Percentiles rank a stretch among this genome's conserved stretches.
Evolutionary conservation across 164 flowering plant genomes (phyloP).

Genomic region (Nymphaea thermarum): DNA sequence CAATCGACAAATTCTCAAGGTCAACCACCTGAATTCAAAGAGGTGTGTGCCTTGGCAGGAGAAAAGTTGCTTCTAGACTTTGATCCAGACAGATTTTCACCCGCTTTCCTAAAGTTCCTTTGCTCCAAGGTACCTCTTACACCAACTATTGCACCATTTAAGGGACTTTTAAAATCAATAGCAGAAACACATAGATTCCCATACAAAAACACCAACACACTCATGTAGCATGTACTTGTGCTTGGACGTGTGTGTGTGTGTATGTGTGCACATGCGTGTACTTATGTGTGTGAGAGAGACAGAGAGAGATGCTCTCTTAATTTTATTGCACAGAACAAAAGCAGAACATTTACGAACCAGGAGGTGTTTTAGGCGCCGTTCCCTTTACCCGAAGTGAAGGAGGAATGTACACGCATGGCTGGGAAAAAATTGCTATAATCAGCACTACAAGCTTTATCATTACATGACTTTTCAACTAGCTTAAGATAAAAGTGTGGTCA

Average conservation of each 20-base stretch:
- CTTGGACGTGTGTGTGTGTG: neutral
- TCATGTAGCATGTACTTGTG: too few species aligned
- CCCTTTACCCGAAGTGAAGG: conserved; percentile 73
- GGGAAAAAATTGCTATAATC: conserved; percentile 7
- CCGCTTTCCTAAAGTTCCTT: conserved; percentile 31
- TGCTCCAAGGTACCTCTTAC: conserved; percentile 7
- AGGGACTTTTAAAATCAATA: too few species aligned
- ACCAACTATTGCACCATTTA: conserved; percentile 2
- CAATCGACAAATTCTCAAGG: neutral
- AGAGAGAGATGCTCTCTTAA: neutral
- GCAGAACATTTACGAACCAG: neutral
- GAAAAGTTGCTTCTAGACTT: conserved; percentile 31
- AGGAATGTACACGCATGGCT: conserved; percentile 88
- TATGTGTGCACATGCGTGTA: neutral
- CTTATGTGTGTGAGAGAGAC: neutral
- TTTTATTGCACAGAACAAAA: neutral
- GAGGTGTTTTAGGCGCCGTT: conserved; percentile 58
- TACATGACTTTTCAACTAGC: neutral
- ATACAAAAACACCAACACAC: too few species aligned
- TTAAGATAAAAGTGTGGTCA: neutral
- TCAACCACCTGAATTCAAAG: conserved; percentile 32
- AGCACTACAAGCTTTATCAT: neutral
- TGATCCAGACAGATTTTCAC: conserved; percentile 26
- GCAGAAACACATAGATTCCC: too few species aligned
- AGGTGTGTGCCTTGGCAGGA: conserved; percentile 29